Percentiles rank a stretch among this genome's conserved stretches.
Evolutionary conservation across 1,284 basidiomycete genomes (phyloP).

Genomic region (Apiotrichum sp.): DNA sequence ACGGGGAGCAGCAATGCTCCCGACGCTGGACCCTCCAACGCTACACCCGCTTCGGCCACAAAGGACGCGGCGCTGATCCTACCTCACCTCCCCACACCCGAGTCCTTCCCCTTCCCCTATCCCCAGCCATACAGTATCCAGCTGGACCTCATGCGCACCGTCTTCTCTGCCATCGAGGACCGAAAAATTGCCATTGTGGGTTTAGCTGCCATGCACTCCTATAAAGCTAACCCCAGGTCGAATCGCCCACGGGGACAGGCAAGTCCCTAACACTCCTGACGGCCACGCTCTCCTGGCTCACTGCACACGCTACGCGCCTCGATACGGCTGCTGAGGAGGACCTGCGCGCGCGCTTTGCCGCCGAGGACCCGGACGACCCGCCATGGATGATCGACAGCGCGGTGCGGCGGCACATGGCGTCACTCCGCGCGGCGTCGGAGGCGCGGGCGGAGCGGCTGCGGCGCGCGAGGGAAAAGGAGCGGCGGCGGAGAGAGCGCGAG

Average conservation of each 20-base stretch:
- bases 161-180: constrained; percentile 73
- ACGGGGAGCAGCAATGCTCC: too few relatives aligned
- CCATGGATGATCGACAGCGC: constrained; percentile 79
- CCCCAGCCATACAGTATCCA: constrained; percentile 80
- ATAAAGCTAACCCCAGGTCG: constrained; percentile 49
- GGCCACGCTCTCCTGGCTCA: constrained; percentile 71
- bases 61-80: not conserved
- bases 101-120: constrained; percentile 71
- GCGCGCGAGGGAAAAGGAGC: not conserved
- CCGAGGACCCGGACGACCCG: constrained; percentile 51
- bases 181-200: constrained; percentile 61
- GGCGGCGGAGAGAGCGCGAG: constrained; percentile 55
- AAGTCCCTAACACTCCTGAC: constrained; percentile 81
- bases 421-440: constrained; percentile 60
- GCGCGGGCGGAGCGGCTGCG: constrained; percentile 58
- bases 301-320: constrained; percentile 43
- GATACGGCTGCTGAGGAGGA: constrained; percentile 23
- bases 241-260: constrained; percentile 84
- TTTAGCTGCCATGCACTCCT: not conserved
- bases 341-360: constrained; percentile 26
- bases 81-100: constrained; percentile 53
- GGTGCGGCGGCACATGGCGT: constrained; percentile 57
- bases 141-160: constrained; percentile 75
- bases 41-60: too few relatives aligned
- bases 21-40: too few relatives aligned